phyloP scores from a whole-genome alignment of 768 basidiomycete species.

The Mycena alexandri region DNA sequence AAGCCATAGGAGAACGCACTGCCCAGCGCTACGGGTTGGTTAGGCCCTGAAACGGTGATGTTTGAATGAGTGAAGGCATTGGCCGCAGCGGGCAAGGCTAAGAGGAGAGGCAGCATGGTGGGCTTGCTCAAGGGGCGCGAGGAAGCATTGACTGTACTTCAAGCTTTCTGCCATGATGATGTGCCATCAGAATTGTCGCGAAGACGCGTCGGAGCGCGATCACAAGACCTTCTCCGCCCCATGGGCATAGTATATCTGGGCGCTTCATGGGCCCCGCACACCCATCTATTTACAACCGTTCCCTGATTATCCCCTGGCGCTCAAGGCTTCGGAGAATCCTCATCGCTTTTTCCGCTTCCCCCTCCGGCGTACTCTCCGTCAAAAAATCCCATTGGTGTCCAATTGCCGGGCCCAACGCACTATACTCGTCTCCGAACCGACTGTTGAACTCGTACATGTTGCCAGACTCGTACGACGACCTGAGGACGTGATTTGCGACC shows the following conservation, averaged over 20 bases:
- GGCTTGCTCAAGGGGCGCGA: neutral
- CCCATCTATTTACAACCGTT: constrained; percentile 6
- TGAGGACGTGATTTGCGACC: constrained; percentile 50
- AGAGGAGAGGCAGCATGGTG: constrained; percentile 30
- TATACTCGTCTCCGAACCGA: constrained; percentile 50
- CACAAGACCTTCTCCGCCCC: neutral
- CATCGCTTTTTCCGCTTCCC: constrained; percentile 43
- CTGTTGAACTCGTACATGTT: constrained; percentile 56
- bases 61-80: constrained; percentile 18
- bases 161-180: neutral
- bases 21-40: neutral
- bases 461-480: constrained; percentile 50
- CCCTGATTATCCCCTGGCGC: neutral
- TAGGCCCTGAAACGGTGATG: constrained; percentile 24
- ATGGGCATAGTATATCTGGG: neutral
- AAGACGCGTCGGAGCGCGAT: neutral
- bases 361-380: constrained; percentile 48
- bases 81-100: constrained; percentile 18
- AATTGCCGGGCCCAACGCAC: constrained; percentile 54
- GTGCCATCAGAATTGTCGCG: neutral
- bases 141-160: neutral
- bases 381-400: constrained; percentile 60
- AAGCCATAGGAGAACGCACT: constrained; percentile 49
- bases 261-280: neutral
- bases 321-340: constrained; percentile 21